These are phyloP conservation scores for Daldinia sp. DNA, from an alignment of 2,329 filamentous ascomycete genomes.

Conservation along the genomic window DNA sequence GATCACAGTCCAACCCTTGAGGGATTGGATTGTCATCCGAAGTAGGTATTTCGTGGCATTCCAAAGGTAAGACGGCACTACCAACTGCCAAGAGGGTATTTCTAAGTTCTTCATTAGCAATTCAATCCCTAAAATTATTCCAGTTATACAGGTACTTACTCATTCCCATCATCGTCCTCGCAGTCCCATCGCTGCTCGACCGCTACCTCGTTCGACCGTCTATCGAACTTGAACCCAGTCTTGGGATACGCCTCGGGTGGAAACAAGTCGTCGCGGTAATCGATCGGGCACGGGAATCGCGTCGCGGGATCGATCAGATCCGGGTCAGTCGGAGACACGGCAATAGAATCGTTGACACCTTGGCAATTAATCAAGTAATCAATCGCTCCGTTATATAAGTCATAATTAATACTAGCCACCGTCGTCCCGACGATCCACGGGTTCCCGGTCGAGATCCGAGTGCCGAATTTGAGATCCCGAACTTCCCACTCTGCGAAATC, in stretches of 20 bases:
- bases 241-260: slow-evolving; percentile 21
- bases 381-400: slow-evolving; percentile 21
- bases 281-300: slow-evolving; percentile 14
- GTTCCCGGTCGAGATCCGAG: background rate
- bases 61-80: slow-evolving; percentile 3
- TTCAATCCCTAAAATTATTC: background rate
- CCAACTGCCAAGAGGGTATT: slow-evolving; percentile 1
- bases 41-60: slow-evolving; percentile 4
- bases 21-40: background rate
- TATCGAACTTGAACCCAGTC: slow-evolving; percentile 21
- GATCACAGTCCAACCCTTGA: slow-evolving; percentile 2
- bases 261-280: slow-evolving; percentile 19
- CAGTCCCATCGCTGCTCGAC: slow-evolving; percentile 21
- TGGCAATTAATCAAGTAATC: slow-evolving; percentile 23
- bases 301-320: slow-evolving; percentile 7
- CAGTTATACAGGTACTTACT: slow-evolving; percentile 8
- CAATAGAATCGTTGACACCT: background rate
- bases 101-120: slow-evolving; percentile 5
- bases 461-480: slow-evolving; percentile 3
- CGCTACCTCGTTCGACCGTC: slow-evolving; percentile 1
- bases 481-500: slow-evolving; percentile 15
- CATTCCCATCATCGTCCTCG: slow-evolving; percentile 7
- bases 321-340: background rate
- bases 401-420: slow-evolving; percentile 5
- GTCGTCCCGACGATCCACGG: slow-evolving; percentile 7